Evolutionary conservation across 129 eudicot species (phyloP).

Genomic region (Chrysanthemum lavandulifolium): DNA sequence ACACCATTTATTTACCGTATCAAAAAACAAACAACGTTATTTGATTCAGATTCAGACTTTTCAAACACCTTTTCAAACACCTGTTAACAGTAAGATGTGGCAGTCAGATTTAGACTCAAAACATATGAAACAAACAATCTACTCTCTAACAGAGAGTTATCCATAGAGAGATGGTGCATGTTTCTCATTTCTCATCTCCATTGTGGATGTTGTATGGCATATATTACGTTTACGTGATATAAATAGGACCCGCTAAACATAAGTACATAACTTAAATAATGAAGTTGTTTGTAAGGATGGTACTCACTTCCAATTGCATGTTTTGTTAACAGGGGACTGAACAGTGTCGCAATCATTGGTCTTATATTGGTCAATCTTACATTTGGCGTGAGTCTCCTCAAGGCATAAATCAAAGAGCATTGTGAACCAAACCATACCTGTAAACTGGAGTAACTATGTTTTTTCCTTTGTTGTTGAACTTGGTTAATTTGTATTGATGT

Average conservation of each 20-base stretch:
- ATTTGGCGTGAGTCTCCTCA: slow-evolving; percentile 49
- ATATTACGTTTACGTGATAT: too few species aligned
- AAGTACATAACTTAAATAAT: not conserved
- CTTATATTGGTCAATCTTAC: slow-evolving; percentile 52
- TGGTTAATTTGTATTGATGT: slow-evolving; percentile 9
- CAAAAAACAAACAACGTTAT: too few species aligned
- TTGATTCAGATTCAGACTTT: too few species aligned
- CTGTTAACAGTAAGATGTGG: too few species aligned
- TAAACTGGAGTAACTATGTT: slow-evolving; percentile 3
- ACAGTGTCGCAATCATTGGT: slow-evolving; percentile 43
- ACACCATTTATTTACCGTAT: too few species aligned
- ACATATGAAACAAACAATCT: too few species aligned
- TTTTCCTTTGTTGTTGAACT: not conserved
- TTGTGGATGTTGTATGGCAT: too few species aligned
- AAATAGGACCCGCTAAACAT: not conserved
- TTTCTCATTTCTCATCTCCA: too few species aligned
- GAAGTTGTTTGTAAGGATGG: not conserved
- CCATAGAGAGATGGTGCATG: too few species aligned
- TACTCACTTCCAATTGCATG: not conserved
- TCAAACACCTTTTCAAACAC: too few species aligned
- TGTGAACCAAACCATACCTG: slow-evolving; percentile 9
- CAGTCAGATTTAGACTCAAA: too few species aligned
- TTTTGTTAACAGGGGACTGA: slow-evolving; percentile 49
- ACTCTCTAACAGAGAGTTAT: too few species aligned
- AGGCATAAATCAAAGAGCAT: slow-evolving; percentile 27